Base-by-base conservation (phyloP, 2,329 filamentous ascomycete species). In the Phaeosphaeria sp. region DNA sequence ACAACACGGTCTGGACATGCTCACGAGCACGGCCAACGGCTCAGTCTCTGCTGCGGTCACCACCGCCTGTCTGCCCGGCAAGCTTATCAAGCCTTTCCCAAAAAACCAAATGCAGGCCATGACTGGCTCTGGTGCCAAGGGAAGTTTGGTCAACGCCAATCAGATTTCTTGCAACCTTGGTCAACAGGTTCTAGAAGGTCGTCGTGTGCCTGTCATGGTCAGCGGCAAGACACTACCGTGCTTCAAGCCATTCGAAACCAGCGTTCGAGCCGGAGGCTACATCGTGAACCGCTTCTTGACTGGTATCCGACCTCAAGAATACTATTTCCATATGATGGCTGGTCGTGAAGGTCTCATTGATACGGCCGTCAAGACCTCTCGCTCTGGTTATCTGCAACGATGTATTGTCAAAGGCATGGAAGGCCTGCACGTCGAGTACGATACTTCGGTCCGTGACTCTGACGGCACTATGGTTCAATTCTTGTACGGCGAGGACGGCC, bases 381-480 rank as follows among this genome's bases (percentile, higher is more conserved):
- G 95, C 73, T 98, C 95, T 25, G 96, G 95, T 59, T 99, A 99
- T 74, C 83, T 99, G 51, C 95, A 99, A 76, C 86, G 96, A 74
- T 99, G 95, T 84, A 85, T 99, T 61, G 96, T 99, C 81, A 99
- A 99, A 81, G 95, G 95, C 60, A 96, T 99, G 91, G 95, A 99
- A 78, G 95, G 95, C 3, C 83, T 98, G 44, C 90, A 89, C 69
- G 93, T 96, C 2, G 89, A 93, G 60, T 98, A 99, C 75, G 95
- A 99, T 72, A 93, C 90, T 8, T 96, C 93, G 1, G 95, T 99
- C 17, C 88, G 95, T 62, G 94, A 99, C 70, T 89, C 94, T 0
- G 96, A 99, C 75, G 96, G 96, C 22, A 92, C 91, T 2, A 86
- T 99, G 71, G 86, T 99, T 2, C 95, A 99, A 74, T 98, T 99